phyloP scores from a whole-genome alignment of 2,329 filamentous ascomycete species.

The Aaosphaeria arxii region DNA sequence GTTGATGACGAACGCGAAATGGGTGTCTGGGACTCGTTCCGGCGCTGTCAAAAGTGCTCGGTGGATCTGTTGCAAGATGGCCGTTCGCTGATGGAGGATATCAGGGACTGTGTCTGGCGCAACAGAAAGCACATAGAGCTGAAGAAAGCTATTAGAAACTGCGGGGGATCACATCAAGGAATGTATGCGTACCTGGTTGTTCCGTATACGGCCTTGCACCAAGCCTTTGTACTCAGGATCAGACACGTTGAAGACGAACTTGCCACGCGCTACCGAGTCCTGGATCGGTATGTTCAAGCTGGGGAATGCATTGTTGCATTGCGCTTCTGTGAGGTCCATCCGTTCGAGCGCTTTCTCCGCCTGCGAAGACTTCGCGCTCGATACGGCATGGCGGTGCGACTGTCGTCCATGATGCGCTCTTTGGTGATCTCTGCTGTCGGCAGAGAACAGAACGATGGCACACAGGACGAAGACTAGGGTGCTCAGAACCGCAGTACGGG shows the following conservation, averaged over 20 bases:
- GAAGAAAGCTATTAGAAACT: background rate
- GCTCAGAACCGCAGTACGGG: too few species aligned
- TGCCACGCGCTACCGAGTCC: constrained; percentile 2
- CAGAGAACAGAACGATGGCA: too few species aligned
- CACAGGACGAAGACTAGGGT: too few species aligned
- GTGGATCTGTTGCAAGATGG: constrained; percentile 14
- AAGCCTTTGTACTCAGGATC: constrained; percentile 14
- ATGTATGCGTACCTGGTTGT: constrained; percentile 4
- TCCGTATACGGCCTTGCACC: constrained; percentile 13
- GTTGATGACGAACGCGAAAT: constrained; percentile 17
- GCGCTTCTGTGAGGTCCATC: constrained; percentile 7
- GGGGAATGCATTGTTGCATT: constrained; percentile 10
- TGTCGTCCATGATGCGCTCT: too few species aligned
- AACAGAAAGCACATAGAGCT: constrained; percentile 15
- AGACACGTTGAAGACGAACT: constrained; percentile 9
- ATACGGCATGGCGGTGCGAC: too few species aligned
- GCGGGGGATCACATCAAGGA: too few species aligned
- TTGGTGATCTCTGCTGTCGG: too few species aligned
- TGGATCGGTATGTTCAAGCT: constrained; percentile 4
- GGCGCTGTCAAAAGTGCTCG: constrained; percentile 12
- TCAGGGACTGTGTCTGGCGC: constrained; percentile 6
- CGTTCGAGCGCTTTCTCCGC: background rate
- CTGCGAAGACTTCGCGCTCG: too few species aligned
- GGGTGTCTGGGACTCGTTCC: constrained; percentile 9
- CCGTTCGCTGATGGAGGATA: constrained; percentile 15